Percentiles rank a stretch among this genome's conserved stretches.
phyloP scores from a whole-genome alignment of 257 asterid genomes.

The Solanum tarijense region DNA sequence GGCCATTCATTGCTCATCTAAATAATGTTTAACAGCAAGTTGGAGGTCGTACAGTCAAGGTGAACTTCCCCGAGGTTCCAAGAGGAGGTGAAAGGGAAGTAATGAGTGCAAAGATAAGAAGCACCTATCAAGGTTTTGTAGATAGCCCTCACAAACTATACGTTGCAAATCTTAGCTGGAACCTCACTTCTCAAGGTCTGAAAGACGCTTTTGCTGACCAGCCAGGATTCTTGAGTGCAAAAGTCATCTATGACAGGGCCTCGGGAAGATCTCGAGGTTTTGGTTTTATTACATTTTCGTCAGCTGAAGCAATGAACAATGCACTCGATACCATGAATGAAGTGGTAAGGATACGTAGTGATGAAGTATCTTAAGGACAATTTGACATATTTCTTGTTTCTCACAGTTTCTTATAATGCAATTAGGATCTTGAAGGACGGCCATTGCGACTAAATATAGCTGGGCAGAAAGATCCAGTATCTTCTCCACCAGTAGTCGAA shows the following conservation, averaged over 20 bases:
- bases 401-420: not conserved
- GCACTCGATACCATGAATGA: constrained; percentile 69
- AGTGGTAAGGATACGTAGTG: constrained; percentile 39
- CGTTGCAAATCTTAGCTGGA: constrained; percentile 82
- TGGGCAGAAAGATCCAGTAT: constrained; percentile 25
- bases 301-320: constrained; percentile 52
- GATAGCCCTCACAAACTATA: constrained; percentile 77
- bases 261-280: constrained; percentile 81
- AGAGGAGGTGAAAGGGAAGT: constrained; percentile 89
- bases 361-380: not conserved
- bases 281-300: constrained; percentile 69
- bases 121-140: constrained; percentile 57
- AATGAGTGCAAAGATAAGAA: constrained; percentile 46
- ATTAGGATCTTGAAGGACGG: constrained; percentile 79
- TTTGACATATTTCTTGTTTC: not conserved
- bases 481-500: constrained; percentile 25
- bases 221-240: constrained; percentile 75
- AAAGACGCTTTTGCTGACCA: constrained; percentile 56
- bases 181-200: constrained; percentile 66
- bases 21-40: constrained; percentile 39
- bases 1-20: not conserved
- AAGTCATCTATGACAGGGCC: constrained; percentile 61
- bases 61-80: constrained; percentile 94
- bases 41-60: constrained; percentile 81
- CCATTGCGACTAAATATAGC: constrained; percentile 62